phyloP scores from a whole-genome alignment of 148 eudicot genomes.

The Amaranthus palmeri region DNA sequence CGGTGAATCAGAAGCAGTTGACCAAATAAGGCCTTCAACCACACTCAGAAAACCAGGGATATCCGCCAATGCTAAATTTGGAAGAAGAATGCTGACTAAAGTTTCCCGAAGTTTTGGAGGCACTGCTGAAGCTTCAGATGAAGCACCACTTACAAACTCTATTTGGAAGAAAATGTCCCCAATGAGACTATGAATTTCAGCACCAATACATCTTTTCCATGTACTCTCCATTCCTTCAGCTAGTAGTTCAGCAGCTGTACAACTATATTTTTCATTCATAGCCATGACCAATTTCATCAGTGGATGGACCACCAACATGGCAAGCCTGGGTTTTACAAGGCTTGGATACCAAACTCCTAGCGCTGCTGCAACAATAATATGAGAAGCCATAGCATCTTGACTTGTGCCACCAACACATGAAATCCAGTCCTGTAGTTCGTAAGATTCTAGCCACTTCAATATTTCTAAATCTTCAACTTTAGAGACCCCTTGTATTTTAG shows the following conservation, averaged over 20 bases:
- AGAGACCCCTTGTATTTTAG: slow-evolving; percentile 28
- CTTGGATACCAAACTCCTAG: slow-evolving; percentile 94
- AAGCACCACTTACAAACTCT: slow-evolving; percentile 75
- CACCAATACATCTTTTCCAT: slow-evolving; percentile 78
- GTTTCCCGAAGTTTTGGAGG: slow-evolving; percentile 70
- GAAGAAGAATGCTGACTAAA: slow-evolving; percentile 76
- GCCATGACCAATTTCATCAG: slow-evolving; percentile 85
- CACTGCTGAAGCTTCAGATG: slow-evolving; percentile 41
- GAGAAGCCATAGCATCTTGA: slow-evolving; percentile 97
- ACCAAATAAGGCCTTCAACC: slow-evolving; percentile 92
- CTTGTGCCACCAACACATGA: slow-evolving; percentile 93
- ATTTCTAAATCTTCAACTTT: slow-evolving; percentile 46
- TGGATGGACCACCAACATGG: slow-evolving; percentile 68
- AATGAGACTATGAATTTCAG: slow-evolving; percentile 81
- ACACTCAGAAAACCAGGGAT: slow-evolving; percentile 74
- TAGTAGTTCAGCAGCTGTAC: slow-evolving; percentile 89
- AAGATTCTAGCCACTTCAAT: slow-evolving; percentile 78
- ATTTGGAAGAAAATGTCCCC: slow-evolving; percentile 89
- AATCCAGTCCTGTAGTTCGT: slow-evolving; percentile 89
- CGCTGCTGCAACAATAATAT: slow-evolving; percentile 91
- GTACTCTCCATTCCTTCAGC: slow-evolving; percentile 99
- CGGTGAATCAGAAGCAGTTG: slow-evolving; percentile 98
- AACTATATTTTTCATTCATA: slow-evolving; percentile 88
- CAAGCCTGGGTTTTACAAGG: slow-evolving; percentile 76
- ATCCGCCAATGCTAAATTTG: slow-evolving; percentile 93